Base-by-base conservation (phyloP, 345 rosid species). In the Bruguiera gymnorhiza region DNA sequence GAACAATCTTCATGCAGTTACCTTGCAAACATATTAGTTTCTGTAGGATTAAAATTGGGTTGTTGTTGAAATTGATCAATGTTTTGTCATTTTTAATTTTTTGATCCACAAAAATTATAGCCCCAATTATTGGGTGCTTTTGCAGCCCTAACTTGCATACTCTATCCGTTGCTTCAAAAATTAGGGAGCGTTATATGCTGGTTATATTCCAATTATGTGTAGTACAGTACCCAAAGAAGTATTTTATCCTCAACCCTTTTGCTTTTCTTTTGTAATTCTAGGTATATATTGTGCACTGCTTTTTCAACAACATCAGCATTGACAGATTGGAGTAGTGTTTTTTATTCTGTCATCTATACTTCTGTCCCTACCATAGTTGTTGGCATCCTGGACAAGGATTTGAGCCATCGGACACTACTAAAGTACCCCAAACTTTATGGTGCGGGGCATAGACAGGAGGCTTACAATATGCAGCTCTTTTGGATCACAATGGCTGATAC, bases 261-360 rank as follows among this genome's bases (percentile, higher is more conserved):
- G 26, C 15, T 15, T 76, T 74, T 75, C 11, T 63, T 36, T 56
- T 64, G 23, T 72, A 13, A 69, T 71, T 75, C 65, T 78, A 89
- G 96, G 96, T 89, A 84, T 76, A 87, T 89, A 71, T 80, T 85
- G 68, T 83, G 63, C 80, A 84, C 96, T 24, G 96, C 85, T 57
- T 89, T 86, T 79, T 84, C 92, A 62, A 83, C 92, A 1, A 89
- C 96, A 62, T 86, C 92, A 65, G 96, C 96, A 23, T 73, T 89
- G 73, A 89, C 92, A 21, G 96, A 89, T 74, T 89, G 90, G 96
- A 89, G 92, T 61, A 89, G 92, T 81, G 88, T 89, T 62, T 86
- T 89, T 46, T 87, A 87, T 74, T 89, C 96, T 55, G 86, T 89
- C 46, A 73, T 87, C 66, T 89, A 89, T 75, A 89, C 96, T 30